A percentile compares a stretch with the other conserved stretches of the same genome.
Evolutionary conservation across 805 yeast species (phyloP).

Genomic region (Yarrowia divulgata): DNA sequence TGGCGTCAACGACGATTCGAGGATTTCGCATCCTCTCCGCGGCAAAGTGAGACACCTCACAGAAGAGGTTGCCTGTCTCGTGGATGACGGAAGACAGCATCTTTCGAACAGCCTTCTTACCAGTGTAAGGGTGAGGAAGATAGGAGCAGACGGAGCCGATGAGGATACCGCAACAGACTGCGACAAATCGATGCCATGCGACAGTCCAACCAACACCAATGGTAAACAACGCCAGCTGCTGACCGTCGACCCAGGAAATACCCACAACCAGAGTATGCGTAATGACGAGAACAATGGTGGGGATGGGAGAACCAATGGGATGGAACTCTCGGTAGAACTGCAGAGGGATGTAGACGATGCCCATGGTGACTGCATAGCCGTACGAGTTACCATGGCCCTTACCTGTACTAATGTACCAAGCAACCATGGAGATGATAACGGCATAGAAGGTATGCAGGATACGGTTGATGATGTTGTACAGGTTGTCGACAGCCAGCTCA

Average conservation of each 20-base stretch:
- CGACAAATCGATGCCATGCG: constrained; percentile 51
- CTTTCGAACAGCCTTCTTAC: constrained; percentile 48
- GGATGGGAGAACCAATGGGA: constrained; percentile 46
- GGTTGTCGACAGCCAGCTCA: constrained; percentile 49
- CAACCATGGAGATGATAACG: constrained; percentile 48
- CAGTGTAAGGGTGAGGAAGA: constrained; percentile 49
- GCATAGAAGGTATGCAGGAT: constrained; percentile 48
- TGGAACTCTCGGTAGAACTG: constrained; percentile 49
- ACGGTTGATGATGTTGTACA: constrained; percentile 46
- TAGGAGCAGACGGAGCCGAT: constrained; percentile 49
- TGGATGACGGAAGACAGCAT: constrained; percentile 45
- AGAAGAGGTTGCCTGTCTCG: constrained; percentile 47
- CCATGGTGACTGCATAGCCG: constrained; percentile 48
- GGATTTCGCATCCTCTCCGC: constrained; percentile 45
- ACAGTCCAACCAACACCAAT: constrained; percentile 48
- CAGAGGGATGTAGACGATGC: constrained; percentile 40
- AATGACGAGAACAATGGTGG: constrained; percentile 47
- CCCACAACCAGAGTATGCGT: constrained; percentile 49
- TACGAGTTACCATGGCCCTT: constrained; percentile 49
- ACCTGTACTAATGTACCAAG: constrained; percentile 51
- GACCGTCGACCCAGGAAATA: constrained; percentile 48
- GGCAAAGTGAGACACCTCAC: constrained; percentile 48
- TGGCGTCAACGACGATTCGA: constrained; percentile 43
- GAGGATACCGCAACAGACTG: constrained; percentile 48
- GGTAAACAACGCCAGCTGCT: constrained; percentile 42